phyloP scores from a whole-genome alignment of 805 yeast genomes.

The Scheffersomyces lignosus region DNA sequence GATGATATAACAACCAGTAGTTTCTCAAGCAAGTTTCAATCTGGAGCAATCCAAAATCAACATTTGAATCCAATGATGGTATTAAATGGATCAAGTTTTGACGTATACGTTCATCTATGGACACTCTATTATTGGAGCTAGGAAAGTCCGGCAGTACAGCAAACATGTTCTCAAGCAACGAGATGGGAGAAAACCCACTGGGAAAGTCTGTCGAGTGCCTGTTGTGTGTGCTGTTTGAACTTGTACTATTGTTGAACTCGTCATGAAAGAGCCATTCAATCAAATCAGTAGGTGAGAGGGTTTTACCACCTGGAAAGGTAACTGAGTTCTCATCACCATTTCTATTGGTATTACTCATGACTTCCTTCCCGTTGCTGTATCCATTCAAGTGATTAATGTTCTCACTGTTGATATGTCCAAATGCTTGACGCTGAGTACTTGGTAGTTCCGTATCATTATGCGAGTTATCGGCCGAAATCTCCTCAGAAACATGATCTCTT shows the following conservation, averaged over 20 bases:
- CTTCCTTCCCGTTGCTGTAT: too few species aligned
- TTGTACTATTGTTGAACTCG: conserved; percentile 1
- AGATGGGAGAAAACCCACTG: conserved; percentile 6
- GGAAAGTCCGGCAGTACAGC: conserved; percentile 11
- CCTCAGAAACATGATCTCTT: too few species aligned
- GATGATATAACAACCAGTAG: conserved; percentile 10
- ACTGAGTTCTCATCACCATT: too few species aligned
- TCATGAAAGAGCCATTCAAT: conserved; percentile 32
- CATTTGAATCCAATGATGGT: conserved; percentile 4
- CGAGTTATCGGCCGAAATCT: not conserved
- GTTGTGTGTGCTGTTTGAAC: not conserved
- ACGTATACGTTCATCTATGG: conserved; percentile 5
- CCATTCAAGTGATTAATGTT: not conserved
- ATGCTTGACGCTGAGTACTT: not conserved
- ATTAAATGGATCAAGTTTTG: conserved; percentile 5
- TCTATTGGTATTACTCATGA: too few species aligned
- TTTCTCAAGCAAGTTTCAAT: conserved; percentile 8
- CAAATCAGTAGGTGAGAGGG: conserved; percentile 27
- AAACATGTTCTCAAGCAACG: conserved; percentile 9
- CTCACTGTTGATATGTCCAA: not conserved
- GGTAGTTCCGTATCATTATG: too few species aligned
- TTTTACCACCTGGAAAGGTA: too few species aligned
- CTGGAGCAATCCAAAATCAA: conserved; percentile 8
- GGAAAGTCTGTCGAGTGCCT: conserved; percentile 2
- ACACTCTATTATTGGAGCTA: conserved; percentile 3